phyloP scores from a whole-genome alignment of 441 rosid genomes.

The Hura crepitans region DNA sequence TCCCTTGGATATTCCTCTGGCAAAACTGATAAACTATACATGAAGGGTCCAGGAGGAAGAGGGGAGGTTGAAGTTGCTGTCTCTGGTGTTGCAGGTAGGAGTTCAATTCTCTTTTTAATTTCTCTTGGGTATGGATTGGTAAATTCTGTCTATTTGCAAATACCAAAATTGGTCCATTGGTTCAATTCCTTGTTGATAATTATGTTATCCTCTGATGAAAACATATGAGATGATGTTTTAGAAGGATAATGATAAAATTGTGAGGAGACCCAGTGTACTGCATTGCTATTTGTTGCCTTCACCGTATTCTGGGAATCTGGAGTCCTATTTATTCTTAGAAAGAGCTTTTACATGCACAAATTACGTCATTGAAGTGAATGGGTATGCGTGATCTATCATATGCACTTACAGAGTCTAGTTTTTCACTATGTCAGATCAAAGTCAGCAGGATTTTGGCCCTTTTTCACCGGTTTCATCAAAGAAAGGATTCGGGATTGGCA shows the following conservation, averaged over 20 bases:
- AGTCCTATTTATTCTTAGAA: neutral
- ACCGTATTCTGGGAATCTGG: conserved; percentile 3
- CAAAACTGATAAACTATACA: conserved; percentile 80
- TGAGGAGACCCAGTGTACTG: neutral
- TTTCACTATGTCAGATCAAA: conserved; percentile 68
- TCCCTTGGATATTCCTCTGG: conserved; percentile 65
- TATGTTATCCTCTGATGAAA: neutral
- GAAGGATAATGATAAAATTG: neutral
- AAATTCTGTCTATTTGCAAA: neutral
- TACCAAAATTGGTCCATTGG: neutral
- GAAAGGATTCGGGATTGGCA: conserved; percentile 75
- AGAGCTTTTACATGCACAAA: conserved; percentile 5
- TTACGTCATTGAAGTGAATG: conserved; percentile 14
- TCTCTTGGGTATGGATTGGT: neutral
- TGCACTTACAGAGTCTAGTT: conserved; percentile 21
- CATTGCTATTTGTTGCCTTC: neutral
- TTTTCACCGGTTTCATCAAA: conserved; percentile 77
- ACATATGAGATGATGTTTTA: neutral
- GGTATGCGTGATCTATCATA: neutral
- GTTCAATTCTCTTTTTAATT: neutral
- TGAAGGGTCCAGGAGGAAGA: conserved; percentile 98
- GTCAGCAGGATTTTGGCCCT: conserved; percentile 73
- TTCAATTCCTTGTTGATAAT: neutral
- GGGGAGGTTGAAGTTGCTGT: conserved; percentile 99
- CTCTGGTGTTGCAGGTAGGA: conserved; percentile 78